phyloP scores from a whole-genome alignment of 169 alveolate species.

The Cryptosporidium xiaoi region DNA sequence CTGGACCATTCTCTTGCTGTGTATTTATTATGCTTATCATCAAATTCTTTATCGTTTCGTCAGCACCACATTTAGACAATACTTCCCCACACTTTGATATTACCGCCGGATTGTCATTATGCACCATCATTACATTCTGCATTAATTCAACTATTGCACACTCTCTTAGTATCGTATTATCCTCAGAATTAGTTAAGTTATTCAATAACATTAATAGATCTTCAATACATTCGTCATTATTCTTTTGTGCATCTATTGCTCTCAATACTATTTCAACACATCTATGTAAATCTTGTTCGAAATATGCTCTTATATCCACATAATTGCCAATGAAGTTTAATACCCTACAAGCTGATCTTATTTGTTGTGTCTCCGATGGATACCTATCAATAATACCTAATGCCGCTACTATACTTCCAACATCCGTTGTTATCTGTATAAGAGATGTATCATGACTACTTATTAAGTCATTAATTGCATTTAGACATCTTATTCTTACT shows the following conservation, averaged over 20 bases:
- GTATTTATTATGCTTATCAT: slow-evolving; percentile 87
- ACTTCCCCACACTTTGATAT: slow-evolving; percentile 87
- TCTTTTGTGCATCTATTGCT: slow-evolving; percentile 78
- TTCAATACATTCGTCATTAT: slow-evolving; percentile 80
- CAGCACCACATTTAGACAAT: slow-evolving; percentile 90
- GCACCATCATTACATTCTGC: slow-evolving; percentile 87
- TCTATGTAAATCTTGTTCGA: slow-evolving; percentile 68
- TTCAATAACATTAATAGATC: slow-evolving; percentile 80
- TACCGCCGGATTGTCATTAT: slow-evolving; percentile 84
- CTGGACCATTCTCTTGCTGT: slow-evolving; percentile 83
- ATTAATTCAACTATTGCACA: slow-evolving; percentile 88
- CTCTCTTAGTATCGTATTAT: slow-evolving; percentile 81
- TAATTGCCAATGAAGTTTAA: slow-evolving; percentile 62
- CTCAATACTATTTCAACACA: slow-evolving; percentile 61
- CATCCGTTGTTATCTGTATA: slow-evolving; percentile 57
- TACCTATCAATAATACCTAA: slow-evolving; percentile 65
- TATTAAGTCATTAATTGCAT: slow-evolving; percentile 64
- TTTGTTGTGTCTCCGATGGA: slow-evolving; percentile 53
- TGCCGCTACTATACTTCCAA: slow-evolving; percentile 72
- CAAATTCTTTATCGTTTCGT: slow-evolving; percentile 88
- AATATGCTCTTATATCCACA: slow-evolving; percentile 69
- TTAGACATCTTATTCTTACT: slow-evolving; percentile 47
- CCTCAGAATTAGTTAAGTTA: slow-evolving; percentile 79
- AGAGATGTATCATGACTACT: slow-evolving; percentile 71
- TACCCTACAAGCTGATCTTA: slow-evolving; percentile 73